These are phyloP conservation scores for Hanseniaspora clermontiae DNA, from an alignment of 805 yeast species.

Conservation along the genomic window DNA sequence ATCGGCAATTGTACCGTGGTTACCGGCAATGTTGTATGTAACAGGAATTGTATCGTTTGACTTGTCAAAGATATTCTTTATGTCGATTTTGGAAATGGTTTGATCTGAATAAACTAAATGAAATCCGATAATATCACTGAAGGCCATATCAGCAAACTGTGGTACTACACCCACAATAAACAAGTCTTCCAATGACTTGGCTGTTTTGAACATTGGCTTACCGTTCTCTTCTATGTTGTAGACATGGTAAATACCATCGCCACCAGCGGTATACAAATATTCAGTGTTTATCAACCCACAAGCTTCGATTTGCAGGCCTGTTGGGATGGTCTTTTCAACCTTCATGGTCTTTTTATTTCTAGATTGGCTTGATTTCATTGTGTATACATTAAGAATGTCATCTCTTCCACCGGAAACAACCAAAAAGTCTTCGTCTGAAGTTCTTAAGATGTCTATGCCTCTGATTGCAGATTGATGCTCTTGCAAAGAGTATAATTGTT, in stretches of 20 bases:
- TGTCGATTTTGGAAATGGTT: slow-evolving; percentile 45
- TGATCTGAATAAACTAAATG: slow-evolving; percentile 51
- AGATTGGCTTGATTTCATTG: slow-evolving; percentile 33
- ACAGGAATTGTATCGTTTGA: slow-evolving; percentile 31
- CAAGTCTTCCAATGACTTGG: slow-evolving; percentile 58
- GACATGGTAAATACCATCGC: slow-evolving; percentile 51
- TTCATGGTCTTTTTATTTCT: slow-evolving; percentile 32
- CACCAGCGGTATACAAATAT: slow-evolving; percentile 63
- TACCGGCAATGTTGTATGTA: slow-evolving; percentile 62
- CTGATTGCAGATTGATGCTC: slow-evolving; percentile 82
- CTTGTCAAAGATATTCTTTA: slow-evolving; percentile 18
- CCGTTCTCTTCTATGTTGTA: slow-evolving; percentile 45
- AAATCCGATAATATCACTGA: slow-evolving; percentile 39
- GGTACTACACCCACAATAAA: slow-evolving; percentile 49
- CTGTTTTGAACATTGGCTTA: slow-evolving; percentile 30
- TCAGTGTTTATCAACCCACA: slow-evolving; percentile 44
- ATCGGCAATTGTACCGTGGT: slow-evolving; percentile 92
- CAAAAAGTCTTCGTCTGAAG: slow-evolving; percentile 34
- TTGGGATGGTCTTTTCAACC: slow-evolving; percentile 55
- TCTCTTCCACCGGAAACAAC: slow-evolving; percentile 85
- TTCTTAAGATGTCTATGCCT: slow-evolving; percentile 49
- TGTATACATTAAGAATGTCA: slow-evolving; percentile 41
- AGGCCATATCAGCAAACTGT: slow-evolving; percentile 25
- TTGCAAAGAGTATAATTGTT: slow-evolving; percentile 45
- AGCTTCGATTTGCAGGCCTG: slow-evolving; percentile 58